These are phyloP conservation scores for Tetrapisispora namnaoensis DNA, from an alignment of 805 yeast genomes.

Conservation along the genomic window DNA sequence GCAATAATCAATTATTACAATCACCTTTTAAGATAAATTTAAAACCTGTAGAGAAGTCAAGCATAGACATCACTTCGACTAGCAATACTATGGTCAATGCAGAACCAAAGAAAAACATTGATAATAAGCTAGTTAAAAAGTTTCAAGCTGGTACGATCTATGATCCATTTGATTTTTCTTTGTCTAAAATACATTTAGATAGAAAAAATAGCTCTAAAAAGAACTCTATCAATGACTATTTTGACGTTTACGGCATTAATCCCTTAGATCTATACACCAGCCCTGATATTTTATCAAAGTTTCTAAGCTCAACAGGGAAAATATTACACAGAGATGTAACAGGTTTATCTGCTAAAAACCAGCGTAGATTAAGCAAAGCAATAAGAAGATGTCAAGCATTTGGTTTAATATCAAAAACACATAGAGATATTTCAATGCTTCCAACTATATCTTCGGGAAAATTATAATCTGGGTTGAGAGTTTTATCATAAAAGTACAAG, in stretches of 20 bases:
- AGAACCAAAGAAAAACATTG: conserved; percentile 5
- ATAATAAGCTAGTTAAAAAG: conserved; percentile 31
- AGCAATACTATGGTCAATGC: background rate
- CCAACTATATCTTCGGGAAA: conserved; percentile 20
- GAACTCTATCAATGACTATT: conserved; percentile 26
- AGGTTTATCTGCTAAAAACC: conserved; percentile 57
- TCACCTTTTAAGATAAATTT: conserved; percentile 1
- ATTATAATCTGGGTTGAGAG: background rate
- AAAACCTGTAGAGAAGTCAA: conserved; percentile 1
- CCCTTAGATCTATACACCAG: conserved; percentile 64
- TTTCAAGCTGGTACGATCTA: conserved; percentile 48
- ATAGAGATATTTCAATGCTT: conserved; percentile 44
- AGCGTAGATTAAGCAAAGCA: conserved; percentile 63
- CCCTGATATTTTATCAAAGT: conserved; percentile 60
- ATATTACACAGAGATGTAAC: conserved; percentile 65
- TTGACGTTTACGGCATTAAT: conserved; percentile 42
- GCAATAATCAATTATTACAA: background rate
- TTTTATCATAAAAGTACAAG: too few relatives aligned
- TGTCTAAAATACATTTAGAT: conserved; percentile 46
- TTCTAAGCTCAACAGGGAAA: conserved; percentile 61
- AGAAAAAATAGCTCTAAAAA: conserved; percentile 26
- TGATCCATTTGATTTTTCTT: conserved; percentile 74
- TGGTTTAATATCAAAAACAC: conserved; percentile 71
- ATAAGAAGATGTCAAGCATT: conserved; percentile 70
- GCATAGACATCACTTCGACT: background rate